Percentiles rank a stretch among this genome's conserved stretches.
phyloP scores from a whole-genome alignment of 2,329 filamentous ascomycete species.

The Colletotrichum musae region DNA sequence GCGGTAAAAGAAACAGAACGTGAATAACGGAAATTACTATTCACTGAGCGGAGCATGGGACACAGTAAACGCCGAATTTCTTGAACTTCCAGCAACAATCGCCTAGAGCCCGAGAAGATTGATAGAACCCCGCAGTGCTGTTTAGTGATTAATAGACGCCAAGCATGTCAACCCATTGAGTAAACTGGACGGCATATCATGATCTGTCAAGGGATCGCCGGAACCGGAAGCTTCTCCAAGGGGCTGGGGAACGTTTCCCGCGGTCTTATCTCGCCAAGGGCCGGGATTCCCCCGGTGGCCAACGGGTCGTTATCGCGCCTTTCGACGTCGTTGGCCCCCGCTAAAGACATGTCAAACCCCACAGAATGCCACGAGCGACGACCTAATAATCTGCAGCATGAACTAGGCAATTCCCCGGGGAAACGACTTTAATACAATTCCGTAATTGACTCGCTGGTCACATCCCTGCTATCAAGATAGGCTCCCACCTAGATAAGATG shows the following conservation, averaged over 20 bases:
- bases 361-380: conserved; percentile 16
- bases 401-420: conserved; percentile 22
- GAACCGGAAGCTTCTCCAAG: conserved; percentile 32
- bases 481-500: conserved; percentile 14
- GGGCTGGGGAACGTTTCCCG: conserved; percentile 28
- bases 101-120: not conserved
- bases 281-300: conserved; percentile 17
- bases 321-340: conserved; percentile 21
- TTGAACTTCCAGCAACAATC: not conserved
- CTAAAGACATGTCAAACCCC: conserved; percentile 26
- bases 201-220: conserved; percentile 27
- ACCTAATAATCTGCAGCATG: conserved; percentile 15
- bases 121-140: not conserved
- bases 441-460: conserved; percentile 7
- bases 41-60: too few relatives aligned
- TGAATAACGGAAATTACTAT: too few relatives aligned
- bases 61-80: too few relatives aligned
- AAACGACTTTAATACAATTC: conserved; percentile 3
- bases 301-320: conserved; percentile 26
- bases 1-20: too few relatives aligned
- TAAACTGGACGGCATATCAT: conserved; percentile 1
- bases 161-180: conserved; percentile 13
- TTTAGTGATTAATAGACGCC: not conserved
- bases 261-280: conserved; percentile 19
- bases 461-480: conserved; percentile 22